Evolutionary conservation across 2,329 filamentous ascomycete genomes (phyloP), one percentile per base, ranked within the genome.

Genomic region (Hymenoscyphus fructigenus): DNA sequence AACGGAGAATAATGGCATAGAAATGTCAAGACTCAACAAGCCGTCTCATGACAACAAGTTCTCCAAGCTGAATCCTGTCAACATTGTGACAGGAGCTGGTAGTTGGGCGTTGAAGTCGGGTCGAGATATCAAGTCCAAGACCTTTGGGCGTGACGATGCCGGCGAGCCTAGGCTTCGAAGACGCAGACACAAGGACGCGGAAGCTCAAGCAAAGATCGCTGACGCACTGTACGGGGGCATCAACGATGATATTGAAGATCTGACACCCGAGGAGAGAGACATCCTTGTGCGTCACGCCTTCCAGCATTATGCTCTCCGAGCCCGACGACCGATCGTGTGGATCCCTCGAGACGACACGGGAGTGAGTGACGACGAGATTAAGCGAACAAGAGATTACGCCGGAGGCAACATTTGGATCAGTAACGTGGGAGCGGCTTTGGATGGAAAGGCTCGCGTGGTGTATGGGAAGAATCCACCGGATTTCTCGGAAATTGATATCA

Each of bases 201-300:
- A 95, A 76, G 85, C 87, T 0, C 91, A 94, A 77, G 85, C 81
- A 38, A 75, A 81, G 9, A 90, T 94, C 29, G 91, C 90, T 6
- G 89, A 93, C 59, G 90, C 93, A 2, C 83, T 98, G 2, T 99
- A 93, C 76, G 89, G 91, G 26, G 91, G 91, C 3, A 91, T 93
- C 72, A 89, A 94, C 69, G 94, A 98, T 74, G 93, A 97, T 80
- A 89, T 99, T 68, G 94, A 97, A 76, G 95, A 99, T 75, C 82
- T 99, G 59, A 95, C 92, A 1, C 92, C 93, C 0, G 91, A 94
- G 20, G 92, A 97, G 76, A 86, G 95, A 71, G 93, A 98, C 74
- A 83, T 88, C 65, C 85, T 98, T 47, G 91, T 95, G 14, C 89
- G 89, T 62, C 89, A 93, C 72, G 93, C 94, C 0, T 99, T 99